Conservation (phyloP, 1,139 yeast species). For the Kluyveromyces sp. region DNA sequence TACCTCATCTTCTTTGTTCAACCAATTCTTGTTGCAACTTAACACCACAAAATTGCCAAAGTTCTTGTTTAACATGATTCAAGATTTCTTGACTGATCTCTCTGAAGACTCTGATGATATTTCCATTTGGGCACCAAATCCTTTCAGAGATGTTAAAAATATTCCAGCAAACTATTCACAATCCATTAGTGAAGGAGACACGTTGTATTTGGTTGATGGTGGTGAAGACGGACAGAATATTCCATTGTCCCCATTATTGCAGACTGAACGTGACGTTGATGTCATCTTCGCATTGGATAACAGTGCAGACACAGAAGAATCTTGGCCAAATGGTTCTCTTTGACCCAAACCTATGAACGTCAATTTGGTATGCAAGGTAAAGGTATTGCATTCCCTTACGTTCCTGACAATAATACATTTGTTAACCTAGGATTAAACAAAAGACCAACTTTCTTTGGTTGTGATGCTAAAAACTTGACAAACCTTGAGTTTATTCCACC, state of each 20-base stretch:
- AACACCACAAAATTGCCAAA: constrained; percentile 42
- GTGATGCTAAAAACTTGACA: constrained; percentile 33
- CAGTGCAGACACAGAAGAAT: constrained; percentile 50
- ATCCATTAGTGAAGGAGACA: constrained; percentile 22
- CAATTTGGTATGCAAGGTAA: constrained; percentile 11
- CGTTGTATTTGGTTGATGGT: constrained; percentile 51
- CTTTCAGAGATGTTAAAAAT: constrained; percentile 43
- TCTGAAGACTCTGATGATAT: constrained; percentile 49
- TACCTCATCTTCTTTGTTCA: constrained; percentile 65
- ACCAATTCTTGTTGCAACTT: constrained; percentile 43
- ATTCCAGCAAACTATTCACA: constrained; percentile 9
- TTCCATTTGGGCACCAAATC: constrained; percentile 70
- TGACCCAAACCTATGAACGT: constrained; percentile 12
- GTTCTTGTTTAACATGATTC: constrained; percentile 39
- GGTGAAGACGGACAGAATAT: constrained; percentile 60
- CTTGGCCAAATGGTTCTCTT: constrained; percentile 26
- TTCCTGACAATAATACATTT: constrained; percentile 30
- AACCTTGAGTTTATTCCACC: constrained; percentile 39
- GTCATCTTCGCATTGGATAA: constrained; percentile 58
- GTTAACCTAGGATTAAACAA: constrained; percentile 28
- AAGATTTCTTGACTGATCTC: constrained; percentile 37
- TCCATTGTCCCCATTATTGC: constrained; percentile 54
- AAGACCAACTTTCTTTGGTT: constrained; percentile 50
- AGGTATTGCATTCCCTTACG: constrained; percentile 15
- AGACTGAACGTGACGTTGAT: constrained; percentile 45